Base-by-base conservation (phyloP, 345 rosid species). In the Salix purpurea region DNA sequence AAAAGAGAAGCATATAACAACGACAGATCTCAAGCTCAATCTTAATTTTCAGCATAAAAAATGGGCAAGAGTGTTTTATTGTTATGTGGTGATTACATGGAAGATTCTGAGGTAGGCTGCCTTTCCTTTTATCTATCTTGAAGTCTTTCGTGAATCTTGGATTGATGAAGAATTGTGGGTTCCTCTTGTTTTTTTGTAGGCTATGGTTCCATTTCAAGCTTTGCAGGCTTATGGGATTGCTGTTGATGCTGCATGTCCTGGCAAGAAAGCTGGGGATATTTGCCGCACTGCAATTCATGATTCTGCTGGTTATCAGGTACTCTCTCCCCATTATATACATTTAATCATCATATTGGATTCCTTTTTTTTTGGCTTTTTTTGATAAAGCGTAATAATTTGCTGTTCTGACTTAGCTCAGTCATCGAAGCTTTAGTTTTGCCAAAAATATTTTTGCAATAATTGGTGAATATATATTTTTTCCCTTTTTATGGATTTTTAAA, bases 201-300 rank as follows among this genome's bases (percentile, higher is more conserved):
- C 82, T 74, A 91, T 95, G 99, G 99, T 93, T 48, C 97, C 99
- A 32, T 93, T 89, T 73, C 99, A 93, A 84, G 96, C 97, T 1
- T 79, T 94, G 66, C 83, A 67, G 77, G 97, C 97, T 58, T 93
- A 75, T 62, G 97, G 97, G 56, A 80, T 95, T 6, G 24, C 87
- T 1, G 94, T 95, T 13, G 90, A 91, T 46, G 88, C 97, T 39
- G 93, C 82, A 21, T 93, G 97, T 74, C 96, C 97, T 30, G 94
- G 97, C 0, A 93, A 92, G 80, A 93, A 90, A 69, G 80, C 97
- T 23, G 96, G 94, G 67, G 97, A 95, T 61, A 58, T 83, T 77
- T 93, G 97, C 87, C 94, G 89, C 76, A 95, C 97, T 34, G 82
- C 90, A 18, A 79, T 93, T 84, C 96, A 89, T 32, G 81, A 89